These are phyloP conservation scores for Lepraria neglecta DNA, from an alignment of 495 filamentous ascomycete genomes.

Conservation along the genomic window DNA sequence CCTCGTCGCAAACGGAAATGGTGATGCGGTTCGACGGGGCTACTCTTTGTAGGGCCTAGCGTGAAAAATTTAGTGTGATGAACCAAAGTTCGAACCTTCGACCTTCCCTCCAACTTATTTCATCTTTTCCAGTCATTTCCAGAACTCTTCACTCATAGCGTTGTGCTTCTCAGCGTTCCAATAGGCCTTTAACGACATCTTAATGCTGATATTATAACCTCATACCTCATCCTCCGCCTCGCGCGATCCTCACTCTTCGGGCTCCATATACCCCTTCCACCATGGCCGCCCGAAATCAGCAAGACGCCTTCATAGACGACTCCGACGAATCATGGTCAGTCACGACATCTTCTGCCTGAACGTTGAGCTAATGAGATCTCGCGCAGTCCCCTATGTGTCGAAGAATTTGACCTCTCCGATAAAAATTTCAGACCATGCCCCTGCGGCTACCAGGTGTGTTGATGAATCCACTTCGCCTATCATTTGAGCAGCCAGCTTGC, in stretches of 20 bases:
- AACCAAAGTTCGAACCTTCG: slow-evolving; percentile 12
- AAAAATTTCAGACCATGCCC: slow-evolving; percentile 96
- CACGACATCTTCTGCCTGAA: not conserved
- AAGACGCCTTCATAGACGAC: slow-evolving; percentile 96
- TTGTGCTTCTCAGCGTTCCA: slow-evolving; percentile 11
- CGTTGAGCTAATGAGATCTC: slow-evolving; percentile 1
- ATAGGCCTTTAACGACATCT: slow-evolving; percentile 14
- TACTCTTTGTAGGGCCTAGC: slow-evolving; percentile 9
- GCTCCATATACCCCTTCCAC: slow-evolving; percentile 19
- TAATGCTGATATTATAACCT: slow-evolving; percentile 19
- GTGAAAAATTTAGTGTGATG: not conserved
- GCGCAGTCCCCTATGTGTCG: slow-evolving; percentile 86
- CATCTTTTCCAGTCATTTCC: slow-evolving; percentile 10
- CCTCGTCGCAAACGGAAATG: slow-evolving; percentile 4
- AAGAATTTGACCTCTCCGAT: slow-evolving; percentile 96
- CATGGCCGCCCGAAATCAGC: slow-evolving; percentile 43
- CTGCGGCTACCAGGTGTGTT: slow-evolving; percentile 87
- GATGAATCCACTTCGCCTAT: not conserved
- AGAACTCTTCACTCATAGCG: slow-evolving; percentile 7
- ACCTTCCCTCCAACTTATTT: not conserved
- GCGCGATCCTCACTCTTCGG: slow-evolving; percentile 22
- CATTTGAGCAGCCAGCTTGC: not conserved
- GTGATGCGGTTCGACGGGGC: slow-evolving; percentile 11
- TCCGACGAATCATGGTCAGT: slow-evolving; percentile 87
- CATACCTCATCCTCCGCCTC: slow-evolving; percentile 9